Conservation (phyloP, 257 asterid genomes). For the Fraxinus anomala region DNA sequence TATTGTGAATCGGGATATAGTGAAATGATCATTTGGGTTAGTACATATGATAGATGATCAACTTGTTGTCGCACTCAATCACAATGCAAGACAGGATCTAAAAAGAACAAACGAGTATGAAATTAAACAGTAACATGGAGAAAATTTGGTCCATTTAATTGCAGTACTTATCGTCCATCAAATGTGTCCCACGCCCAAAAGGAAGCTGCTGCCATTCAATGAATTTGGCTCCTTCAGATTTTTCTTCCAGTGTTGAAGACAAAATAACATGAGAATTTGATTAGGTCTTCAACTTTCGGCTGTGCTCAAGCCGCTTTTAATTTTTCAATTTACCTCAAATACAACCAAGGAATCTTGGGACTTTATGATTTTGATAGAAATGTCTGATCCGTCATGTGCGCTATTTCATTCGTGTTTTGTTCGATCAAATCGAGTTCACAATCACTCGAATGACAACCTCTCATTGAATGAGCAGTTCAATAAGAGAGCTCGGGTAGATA, state of each 20-base stretch:
- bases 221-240: slow-evolving; percentile 22
- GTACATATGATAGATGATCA: neutral
- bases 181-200: neutral
- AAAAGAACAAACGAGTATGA: neutral
- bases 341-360: slow-evolving; percentile 17
- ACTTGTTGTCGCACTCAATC: too few relatives aligned
- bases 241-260: neutral
- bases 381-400: neutral
- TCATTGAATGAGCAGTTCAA: too few relatives aligned
- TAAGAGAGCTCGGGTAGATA: too few relatives aligned
- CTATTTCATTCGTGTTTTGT: slow-evolving; percentile 6
- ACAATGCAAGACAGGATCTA: too few relatives aligned
- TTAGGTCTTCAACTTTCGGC: neutral
- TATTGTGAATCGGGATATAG: too few relatives aligned
- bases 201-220: slow-evolving; percentile 38
- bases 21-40: neutral
- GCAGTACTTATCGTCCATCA: neutral
- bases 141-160: neutral
- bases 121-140: neutral
- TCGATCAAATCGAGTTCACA: neutral
- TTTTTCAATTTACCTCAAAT: slow-evolving; percentile 16
- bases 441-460: neutral
- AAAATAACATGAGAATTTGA: neutral
- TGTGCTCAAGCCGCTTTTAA: slow-evolving; percentile 13
- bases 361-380: neutral